Evolutionary conservation across 2,329 filamentous ascomycete species (phyloP).

Genomic region (Colletotrichum gigasporum): DNA sequence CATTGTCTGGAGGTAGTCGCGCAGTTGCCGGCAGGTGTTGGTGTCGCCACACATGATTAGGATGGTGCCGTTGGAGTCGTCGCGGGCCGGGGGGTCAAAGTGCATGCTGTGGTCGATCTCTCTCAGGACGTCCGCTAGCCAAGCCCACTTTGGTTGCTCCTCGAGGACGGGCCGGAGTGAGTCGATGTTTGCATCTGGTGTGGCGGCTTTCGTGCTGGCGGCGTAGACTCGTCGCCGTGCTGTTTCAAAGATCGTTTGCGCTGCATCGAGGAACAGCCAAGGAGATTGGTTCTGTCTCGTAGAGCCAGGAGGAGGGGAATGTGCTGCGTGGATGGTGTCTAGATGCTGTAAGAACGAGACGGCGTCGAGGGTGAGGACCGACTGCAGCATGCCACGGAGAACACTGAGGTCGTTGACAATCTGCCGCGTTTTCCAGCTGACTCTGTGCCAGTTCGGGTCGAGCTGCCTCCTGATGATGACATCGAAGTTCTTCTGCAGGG

Average conservation of each 20-base stretch:
- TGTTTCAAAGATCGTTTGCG: conserved; percentile 91
- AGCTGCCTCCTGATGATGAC: conserved; percentile 87
- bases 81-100: conserved; percentile 78
- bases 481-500: conserved; percentile 92
- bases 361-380: conserved; percentile 84
- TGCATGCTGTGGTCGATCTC: conserved; percentile 94
- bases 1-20: conserved; percentile 93
- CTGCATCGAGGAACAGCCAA: conserved; percentile 95
- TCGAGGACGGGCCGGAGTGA: conserved; percentile 85
- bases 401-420: conserved; percentile 91
- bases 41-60: conserved; percentile 95
- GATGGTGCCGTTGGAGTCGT: conserved; percentile 91
- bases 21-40: conserved; percentile 84
- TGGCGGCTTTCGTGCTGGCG: conserved; percentile 62
- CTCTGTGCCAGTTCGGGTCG: conserved; percentile 96
- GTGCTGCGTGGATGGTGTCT: conserved; percentile 91
- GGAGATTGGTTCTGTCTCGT: conserved; percentile 90
- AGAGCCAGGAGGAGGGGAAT: conserved; percentile 87
- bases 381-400: conserved; percentile 83
- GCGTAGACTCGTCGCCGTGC: conserved; percentile 90
- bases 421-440: conserved; percentile 93
- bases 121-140: conserved; percentile 88
- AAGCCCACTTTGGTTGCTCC: conserved; percentile 92
- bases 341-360: conserved; percentile 93
- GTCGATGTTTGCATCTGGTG: conserved; percentile 58